phyloP scores from a whole-genome alignment of 495 filamentous ascomycete species.

The Astrothelium subdiscretum region DNA sequence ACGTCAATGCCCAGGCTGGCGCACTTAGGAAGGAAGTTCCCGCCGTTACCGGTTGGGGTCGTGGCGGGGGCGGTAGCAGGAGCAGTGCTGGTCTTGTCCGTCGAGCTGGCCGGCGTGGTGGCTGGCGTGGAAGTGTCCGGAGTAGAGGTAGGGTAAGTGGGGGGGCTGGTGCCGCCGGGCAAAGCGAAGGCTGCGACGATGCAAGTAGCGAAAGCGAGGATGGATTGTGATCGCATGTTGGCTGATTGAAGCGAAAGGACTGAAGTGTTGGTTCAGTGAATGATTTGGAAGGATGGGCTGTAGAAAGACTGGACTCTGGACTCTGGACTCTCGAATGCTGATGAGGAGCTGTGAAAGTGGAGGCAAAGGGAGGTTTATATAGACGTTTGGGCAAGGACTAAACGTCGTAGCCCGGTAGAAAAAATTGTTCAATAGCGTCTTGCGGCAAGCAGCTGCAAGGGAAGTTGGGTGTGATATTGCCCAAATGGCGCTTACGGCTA shows the following conservation, averaged over 20 bases:
- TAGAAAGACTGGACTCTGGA: background rate
- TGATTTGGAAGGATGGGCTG: background rate
- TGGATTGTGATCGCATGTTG: background rate
- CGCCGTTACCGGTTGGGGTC: constrained; percentile 1
- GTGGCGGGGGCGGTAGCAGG: background rate
- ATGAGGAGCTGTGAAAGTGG: background rate
- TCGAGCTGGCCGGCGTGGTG: background rate
- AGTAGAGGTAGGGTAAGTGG: background rate
- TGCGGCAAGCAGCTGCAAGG: background rate
- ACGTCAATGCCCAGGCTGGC: background rate
- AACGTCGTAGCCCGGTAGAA: background rate
- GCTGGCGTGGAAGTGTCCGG: background rate
- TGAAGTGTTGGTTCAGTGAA: background rate
- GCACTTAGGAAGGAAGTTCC: background rate
- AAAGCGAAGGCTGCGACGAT: background rate
- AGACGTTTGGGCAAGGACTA: background rate
- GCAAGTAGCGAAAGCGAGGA: background rate
- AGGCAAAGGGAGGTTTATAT: background rate
- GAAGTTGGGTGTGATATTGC: background rate
- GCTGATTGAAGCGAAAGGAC: background rate
- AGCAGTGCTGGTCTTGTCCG: background rate
- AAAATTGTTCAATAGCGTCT: background rate
- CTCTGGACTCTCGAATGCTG: background rate
- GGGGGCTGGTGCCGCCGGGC: background rate
- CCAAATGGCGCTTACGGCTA: background rate